phyloP scores from a whole-genome alignment of 208 protist species.

The Trypanosoma cruzi region DNA sequence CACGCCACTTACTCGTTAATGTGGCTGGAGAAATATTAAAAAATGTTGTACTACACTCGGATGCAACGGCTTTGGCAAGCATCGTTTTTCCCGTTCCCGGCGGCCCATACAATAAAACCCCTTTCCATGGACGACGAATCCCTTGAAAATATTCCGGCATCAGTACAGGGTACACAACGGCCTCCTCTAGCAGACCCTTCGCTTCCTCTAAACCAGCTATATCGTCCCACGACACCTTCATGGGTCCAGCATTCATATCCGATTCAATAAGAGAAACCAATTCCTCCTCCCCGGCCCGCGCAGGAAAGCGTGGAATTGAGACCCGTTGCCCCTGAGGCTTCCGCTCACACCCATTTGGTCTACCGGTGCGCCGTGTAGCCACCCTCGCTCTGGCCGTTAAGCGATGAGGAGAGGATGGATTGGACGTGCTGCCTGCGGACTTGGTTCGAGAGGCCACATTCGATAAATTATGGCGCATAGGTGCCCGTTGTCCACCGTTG shows the following conservation, averaged over 20 bases:
- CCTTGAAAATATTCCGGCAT: conserved; percentile 94
- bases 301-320: conserved; percentile 47
- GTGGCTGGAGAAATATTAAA: conserved; percentile 93
- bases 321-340: conserved; percentile 19
- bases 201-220: conserved; percentile 91
- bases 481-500: background rate
- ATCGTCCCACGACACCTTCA: conserved; percentile 84
- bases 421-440: background rate
- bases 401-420: background rate
- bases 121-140: conserved; percentile 92
- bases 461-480: background rate
- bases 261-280: conserved; percentile 82
- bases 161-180: conserved; percentile 92
- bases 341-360: background rate
- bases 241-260: conserved; percentile 77
- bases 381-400: background rate
- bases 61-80: conserved; percentile 94
- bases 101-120: conserved; percentile 91
- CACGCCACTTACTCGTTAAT: conserved; percentile 94
- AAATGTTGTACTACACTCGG: conserved; percentile 93
- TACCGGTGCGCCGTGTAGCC: conserved; percentile 9
- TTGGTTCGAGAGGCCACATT: background rate
- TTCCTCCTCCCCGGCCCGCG: conserved; percentile 78
- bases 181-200: conserved; percentile 92
- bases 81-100: conserved; percentile 95